A percentile compares a stretch with the other conserved stretches of the same genome.
Conservation (phyloP, 1,284 basidiomycete genomes). For the Naganishia liquefaciens region DNA sequence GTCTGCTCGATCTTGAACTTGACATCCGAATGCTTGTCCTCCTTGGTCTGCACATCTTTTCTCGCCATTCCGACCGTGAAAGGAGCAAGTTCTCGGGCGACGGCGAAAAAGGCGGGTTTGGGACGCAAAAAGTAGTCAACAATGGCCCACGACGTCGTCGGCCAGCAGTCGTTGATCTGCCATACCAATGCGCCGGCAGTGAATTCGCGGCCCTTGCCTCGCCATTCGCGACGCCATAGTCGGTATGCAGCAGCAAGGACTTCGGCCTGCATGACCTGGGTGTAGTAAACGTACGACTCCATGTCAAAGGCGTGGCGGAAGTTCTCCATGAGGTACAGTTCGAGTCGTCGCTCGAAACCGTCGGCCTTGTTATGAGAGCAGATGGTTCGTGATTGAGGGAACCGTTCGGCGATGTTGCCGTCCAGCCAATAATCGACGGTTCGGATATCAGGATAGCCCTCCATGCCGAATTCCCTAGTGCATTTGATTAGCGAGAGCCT, state of each 20-base stretch:
- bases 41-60: conserved; percentile 65
- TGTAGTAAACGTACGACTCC: conserved; percentile 78
- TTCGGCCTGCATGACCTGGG: conserved; percentile 81
- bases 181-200: conserved; percentile 76
- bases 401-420: conserved; percentile 67
- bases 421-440: conserved; percentile 82
- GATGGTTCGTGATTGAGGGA: conserved; percentile 80
- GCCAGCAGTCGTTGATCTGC: conserved; percentile 83
- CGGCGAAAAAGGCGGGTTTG: conserved; percentile 71
- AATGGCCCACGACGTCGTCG: conserved; percentile 75
- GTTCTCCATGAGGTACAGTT: conserved; percentile 85
- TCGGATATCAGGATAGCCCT: conserved; percentile 77
- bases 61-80: conserved; percentile 72
- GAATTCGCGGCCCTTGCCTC: conserved; percentile 67
- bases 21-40: conserved; percentile 64
- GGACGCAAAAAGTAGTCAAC: conserved; percentile 74
- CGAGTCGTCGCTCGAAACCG: conserved; percentile 60
- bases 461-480: conserved; percentile 46
- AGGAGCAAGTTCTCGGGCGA: conserved; percentile 68
- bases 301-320: conserved; percentile 78
- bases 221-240: conserved; percentile 75
- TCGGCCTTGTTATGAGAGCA: conserved; percentile 83
- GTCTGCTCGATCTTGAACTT: conserved; percentile 64
- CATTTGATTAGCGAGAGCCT: background rate
- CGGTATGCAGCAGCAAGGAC: conserved; percentile 71